Percentiles rank a stretch among this genome's conserved stretches.
Conservation (phyloP, 2,329 filamentous ascomycete genomes). For the Gremmenia infestans region DNA sequence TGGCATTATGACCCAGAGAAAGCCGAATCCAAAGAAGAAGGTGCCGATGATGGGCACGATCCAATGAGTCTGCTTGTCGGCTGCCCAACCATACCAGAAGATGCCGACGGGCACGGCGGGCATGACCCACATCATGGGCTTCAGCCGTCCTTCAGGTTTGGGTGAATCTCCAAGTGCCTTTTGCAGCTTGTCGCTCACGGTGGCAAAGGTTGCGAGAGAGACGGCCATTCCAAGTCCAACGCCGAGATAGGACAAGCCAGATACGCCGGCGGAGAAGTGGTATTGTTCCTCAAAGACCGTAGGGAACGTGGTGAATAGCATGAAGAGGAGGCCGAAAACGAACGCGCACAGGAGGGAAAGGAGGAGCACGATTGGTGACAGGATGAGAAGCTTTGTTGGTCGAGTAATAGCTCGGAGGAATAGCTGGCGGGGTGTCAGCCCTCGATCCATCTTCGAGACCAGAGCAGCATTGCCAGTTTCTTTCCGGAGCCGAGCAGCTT, state of each 20-base stretch:
- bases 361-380: conserved; percentile 32
- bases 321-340: conserved; percentile 33
- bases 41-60: conserved; percentile 41
- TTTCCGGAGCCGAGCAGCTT: conserved; percentile 39
- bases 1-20: conserved; percentile 11
- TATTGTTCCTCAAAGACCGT: conserved; percentile 23
- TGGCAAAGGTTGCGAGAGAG: conserved; percentile 20
- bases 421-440: conserved; percentile 28
- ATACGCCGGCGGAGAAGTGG: conserved; percentile 29
- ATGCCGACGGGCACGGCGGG: conserved; percentile 37
- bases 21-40: conserved; percentile 33
- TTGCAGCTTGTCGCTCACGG: conserved; percentile 34
- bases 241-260: conserved; percentile 34
- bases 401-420: conserved; percentile 34
- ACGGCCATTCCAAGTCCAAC: conserved; percentile 30
- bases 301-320: conserved; percentile 16
- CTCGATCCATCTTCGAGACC: conserved; percentile 36
- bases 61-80: conserved; percentile 35
- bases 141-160: conserved; percentile 38
- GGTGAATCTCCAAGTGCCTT: conserved; percentile 17
- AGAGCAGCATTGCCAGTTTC: conserved; percentile 46
- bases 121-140: conserved; percentile 36
- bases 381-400: conserved; percentile 36
- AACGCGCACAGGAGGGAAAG: conserved; percentile 44
- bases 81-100: conserved; percentile 44